phyloP scores from a whole-genome alignment of 139 green algal genomes.

The Tetradesmus lagerheimii region DNA sequence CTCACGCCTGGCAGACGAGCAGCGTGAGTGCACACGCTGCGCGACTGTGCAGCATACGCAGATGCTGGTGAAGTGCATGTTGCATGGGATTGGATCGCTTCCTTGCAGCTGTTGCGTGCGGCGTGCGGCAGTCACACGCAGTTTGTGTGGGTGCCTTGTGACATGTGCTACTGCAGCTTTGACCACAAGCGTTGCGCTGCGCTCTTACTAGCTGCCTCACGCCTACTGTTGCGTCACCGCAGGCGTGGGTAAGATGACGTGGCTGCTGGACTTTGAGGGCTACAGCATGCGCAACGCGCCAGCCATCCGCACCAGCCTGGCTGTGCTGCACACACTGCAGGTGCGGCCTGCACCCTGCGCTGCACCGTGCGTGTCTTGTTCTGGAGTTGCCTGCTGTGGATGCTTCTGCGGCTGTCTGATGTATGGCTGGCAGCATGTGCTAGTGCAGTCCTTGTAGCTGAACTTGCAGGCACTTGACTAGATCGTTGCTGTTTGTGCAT shows the following conservation, averaged over 20 bases:
- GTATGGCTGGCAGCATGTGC: not conserved
- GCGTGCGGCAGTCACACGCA: too few relatives aligned
- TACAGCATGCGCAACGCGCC: conserved; percentile 81
- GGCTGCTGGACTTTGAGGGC: conserved; percentile 81
- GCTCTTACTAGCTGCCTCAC: too few relatives aligned
- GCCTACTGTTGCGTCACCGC: not conserved
- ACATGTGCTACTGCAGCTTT: too few relatives aligned
- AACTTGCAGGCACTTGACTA: too few relatives aligned
- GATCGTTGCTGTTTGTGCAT: too few relatives aligned
- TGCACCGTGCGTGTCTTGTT: not conserved
- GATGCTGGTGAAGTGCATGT: not conserved
- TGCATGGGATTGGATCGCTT: not conserved
- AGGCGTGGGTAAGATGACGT: conserved; percentile 84
- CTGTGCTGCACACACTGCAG: conserved; percentile 62
- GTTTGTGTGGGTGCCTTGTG: too few relatives aligned
- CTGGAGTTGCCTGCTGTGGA: not conserved
- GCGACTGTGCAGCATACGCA: not conserved
- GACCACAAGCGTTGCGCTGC: too few relatives aligned
- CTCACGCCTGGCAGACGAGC: conserved; percentile 64
- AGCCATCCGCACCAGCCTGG: conserved; percentile 67
- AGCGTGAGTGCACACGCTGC: conserved; percentile 21
- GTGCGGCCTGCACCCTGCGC: conserved; percentile 35
- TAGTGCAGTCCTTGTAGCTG: not conserved
- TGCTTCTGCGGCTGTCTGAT: not conserved
- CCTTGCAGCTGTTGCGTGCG: too few relatives aligned